Evolutionary conservation across 768 basidiomycete species (phyloP).

Genomic region (Mycena latifolia): DNA sequence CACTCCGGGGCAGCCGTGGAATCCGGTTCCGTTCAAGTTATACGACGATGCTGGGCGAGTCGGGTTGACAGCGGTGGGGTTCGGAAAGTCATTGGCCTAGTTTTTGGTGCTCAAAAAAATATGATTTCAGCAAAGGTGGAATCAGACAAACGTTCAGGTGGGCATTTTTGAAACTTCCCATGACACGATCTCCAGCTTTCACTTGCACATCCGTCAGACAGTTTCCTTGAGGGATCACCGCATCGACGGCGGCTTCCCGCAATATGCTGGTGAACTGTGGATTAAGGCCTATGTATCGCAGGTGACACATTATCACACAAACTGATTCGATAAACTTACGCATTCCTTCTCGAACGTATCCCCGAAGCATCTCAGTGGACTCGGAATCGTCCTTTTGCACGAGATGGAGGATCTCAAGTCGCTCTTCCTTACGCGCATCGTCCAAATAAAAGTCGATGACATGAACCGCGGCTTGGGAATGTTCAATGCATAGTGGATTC

Average conservation of each 20-base stretch:
- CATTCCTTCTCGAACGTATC: not conserved
- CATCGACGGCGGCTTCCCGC: not conserved
- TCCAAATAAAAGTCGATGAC: conserved; percentile 3
- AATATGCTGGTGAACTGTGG: not conserved
- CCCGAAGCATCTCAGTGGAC: not conserved
- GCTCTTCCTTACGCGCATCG: not conserved
- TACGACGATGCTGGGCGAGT: conserved; percentile 27
- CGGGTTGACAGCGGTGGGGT: conserved; percentile 25
- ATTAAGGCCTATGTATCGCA: not conserved
- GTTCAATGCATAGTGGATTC: not conserved
- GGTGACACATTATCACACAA: too few relatives aligned
- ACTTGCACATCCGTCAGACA: not conserved
- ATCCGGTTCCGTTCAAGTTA: conserved; percentile 48
- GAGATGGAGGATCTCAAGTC: not conserved
- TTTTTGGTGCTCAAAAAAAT: too few relatives aligned
- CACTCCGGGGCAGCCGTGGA: conserved; percentile 55
- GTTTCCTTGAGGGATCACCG: not conserved
- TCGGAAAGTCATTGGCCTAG: conserved; percentile 23
- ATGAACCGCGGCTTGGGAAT: not conserved
- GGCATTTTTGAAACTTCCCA: not conserved
- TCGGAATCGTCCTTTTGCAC: not conserved
- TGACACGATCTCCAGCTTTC: not conserved
- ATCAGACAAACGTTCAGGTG: too few relatives aligned
- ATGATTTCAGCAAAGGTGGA: too few relatives aligned
- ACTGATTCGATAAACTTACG: not conserved